phyloP scores from a whole-genome alignment of 2,329 filamentous ascomycete genomes.

The Aurifilum marmelostoma region DNA sequence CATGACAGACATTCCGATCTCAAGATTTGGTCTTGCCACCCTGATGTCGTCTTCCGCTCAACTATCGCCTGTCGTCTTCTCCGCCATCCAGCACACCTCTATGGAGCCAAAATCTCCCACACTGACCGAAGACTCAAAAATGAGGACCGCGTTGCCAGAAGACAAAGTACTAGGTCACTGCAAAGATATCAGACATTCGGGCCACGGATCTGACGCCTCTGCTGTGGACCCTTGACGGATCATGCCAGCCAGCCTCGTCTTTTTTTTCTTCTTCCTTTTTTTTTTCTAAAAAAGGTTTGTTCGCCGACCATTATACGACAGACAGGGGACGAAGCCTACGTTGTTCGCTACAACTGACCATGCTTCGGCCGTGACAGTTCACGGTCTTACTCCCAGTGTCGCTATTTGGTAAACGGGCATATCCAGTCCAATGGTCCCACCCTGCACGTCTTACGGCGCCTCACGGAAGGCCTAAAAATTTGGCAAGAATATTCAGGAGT shows the following conservation, averaged over 20 bases:
- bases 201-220: not conserved
- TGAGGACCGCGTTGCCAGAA: not conserved
- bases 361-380: not conserved
- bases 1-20: not conserved
- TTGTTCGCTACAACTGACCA: not conserved
- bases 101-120: not conserved
- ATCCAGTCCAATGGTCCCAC: not conserved
- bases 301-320: no score
- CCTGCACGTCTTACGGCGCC: not conserved
- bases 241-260: no score
- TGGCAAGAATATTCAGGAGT: not conserved
- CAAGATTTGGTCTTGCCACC: not conserved
- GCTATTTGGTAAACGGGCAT: not conserved
- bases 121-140: not conserved
- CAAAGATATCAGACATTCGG: not conserved
- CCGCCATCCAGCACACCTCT: not conserved
- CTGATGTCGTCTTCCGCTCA: conserved; percentile 9
- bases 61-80: not conserved
- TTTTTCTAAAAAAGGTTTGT: no score
- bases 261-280: no score
- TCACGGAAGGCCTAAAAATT: not conserved
- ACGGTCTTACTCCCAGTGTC: not conserved
- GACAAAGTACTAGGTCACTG: conserved; percentile 10
- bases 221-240: not conserved
- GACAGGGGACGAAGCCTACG: not conserved